These are phyloP conservation scores for Akanthomyces muscarius DNA, from an alignment of 2,329 filamentous ascomycete species.

Conservation along the genomic window DNA sequence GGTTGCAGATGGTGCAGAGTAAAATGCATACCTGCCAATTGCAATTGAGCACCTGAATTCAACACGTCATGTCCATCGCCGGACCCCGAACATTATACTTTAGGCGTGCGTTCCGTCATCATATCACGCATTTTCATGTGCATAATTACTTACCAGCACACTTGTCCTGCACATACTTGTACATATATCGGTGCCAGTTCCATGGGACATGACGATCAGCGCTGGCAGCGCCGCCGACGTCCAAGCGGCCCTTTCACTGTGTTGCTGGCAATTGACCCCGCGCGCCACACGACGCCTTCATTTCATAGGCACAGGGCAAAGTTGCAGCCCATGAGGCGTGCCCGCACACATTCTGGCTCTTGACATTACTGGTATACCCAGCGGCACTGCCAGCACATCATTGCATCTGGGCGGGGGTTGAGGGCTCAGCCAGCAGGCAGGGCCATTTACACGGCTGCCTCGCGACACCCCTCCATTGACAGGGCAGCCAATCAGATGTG, in stretches of 20 bases:
- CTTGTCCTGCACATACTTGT: slow-evolving; percentile 7
- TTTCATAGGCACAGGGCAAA: slow-evolving; percentile 12
- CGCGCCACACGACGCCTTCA: slow-evolving; percentile 17
- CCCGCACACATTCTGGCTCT: slow-evolving; percentile 6
- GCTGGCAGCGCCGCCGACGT: slow-evolving; percentile 15
- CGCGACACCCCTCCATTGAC: slow-evolving; percentile 14
- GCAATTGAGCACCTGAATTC: neutral
- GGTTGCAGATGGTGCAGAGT: neutral
- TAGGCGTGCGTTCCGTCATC: neutral
- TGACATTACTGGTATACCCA: slow-evolving; percentile 10
- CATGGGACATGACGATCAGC: slow-evolving; percentile 17
- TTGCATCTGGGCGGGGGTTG: slow-evolving; percentile 18
- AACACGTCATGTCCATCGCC: neutral
- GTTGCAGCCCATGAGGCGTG: slow-evolving; percentile 7
- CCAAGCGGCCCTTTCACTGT: slow-evolving; percentile 12
- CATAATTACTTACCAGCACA: neutral
- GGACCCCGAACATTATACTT: neutral
- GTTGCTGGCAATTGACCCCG: slow-evolving; percentile 16
- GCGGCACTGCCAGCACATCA: slow-evolving; percentile 19
- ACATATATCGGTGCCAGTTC: slow-evolving; percentile 14
- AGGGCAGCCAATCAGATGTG: slow-evolving; percentile 14
- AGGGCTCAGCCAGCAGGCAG: slow-evolving; percentile 12
- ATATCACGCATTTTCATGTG: slow-evolving; percentile 6
- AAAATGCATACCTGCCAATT: neutral
- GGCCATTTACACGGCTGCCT: neutral